Evolutionary conservation across 352 stramenopile genomes (phyloP).

Genomic region (Blastocystis hominis): DNA sequence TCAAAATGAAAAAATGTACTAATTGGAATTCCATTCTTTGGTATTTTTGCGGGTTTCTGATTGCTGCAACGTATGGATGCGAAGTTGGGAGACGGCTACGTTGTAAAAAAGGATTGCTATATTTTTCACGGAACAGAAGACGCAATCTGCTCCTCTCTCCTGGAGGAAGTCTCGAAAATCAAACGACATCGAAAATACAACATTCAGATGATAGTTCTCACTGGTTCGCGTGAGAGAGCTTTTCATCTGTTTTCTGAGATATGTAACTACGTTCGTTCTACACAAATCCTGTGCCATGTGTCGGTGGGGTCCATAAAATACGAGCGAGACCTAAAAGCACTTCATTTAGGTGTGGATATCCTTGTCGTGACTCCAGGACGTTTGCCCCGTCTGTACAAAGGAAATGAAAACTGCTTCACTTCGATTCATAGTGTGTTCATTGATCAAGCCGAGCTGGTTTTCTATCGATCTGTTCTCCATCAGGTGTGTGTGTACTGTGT

Average conservation of each 20-base stretch:
- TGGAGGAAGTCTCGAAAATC: not conserved
- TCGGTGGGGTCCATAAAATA: conserved; percentile 28
- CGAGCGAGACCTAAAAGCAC: conserved; percentile 26
- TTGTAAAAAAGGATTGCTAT: not conserved
- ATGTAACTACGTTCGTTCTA: not conserved
- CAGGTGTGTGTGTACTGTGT: not conserved
- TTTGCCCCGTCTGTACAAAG: not conserved
- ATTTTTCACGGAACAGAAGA: not conserved
- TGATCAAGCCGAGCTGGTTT: conserved; percentile 16
- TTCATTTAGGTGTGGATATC: conserved; percentile 43
- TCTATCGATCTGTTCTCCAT: not conserved
- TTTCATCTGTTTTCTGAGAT: not conserved
- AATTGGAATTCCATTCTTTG: not conserved
- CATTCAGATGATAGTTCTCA: conserved; percentile 35
- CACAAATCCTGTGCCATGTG: not conserved
- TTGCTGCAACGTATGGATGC: not conserved
- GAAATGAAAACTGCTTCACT: conserved; percentile 43
- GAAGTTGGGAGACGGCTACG: not conserved
- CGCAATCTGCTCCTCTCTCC: not conserved
- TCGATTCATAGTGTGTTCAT: not conserved
- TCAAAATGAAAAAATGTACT: not conserved
- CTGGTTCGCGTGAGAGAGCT: not conserved
- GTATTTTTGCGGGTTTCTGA: not conserved
- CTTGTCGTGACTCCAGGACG: conserved; percentile 12
- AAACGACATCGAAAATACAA: not conserved